Conservation (phyloP, 2,329 filamentous ascomycete species). For the Claviceps lovelessii region DNA sequence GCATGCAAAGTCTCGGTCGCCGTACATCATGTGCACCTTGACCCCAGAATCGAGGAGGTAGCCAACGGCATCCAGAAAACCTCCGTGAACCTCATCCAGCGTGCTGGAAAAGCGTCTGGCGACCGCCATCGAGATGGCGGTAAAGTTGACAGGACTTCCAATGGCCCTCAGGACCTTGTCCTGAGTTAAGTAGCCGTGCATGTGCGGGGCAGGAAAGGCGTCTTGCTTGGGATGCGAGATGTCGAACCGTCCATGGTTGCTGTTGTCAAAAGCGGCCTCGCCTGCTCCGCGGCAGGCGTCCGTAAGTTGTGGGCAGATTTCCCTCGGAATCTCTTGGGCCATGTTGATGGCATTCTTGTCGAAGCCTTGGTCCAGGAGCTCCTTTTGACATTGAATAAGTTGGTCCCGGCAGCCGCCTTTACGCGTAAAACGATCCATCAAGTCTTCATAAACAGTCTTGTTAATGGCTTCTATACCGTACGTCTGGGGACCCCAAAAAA, state of each 20-base stretch:
- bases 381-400: slow-evolving; percentile 35
- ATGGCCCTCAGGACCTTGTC: slow-evolving; percentile 41
- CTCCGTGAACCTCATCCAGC: slow-evolving; percentile 40
- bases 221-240: slow-evolving; percentile 41
- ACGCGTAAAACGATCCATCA: slow-evolving; percentile 17
- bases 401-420: slow-evolving; percentile 37
- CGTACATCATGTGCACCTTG: slow-evolving; percentile 58
- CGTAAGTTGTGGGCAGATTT: slow-evolving; percentile 30
- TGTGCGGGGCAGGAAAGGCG: slow-evolving; percentile 50
- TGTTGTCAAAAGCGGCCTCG: slow-evolving; percentile 38
- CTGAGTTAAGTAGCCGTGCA: slow-evolving; percentile 47
- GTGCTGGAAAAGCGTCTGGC: slow-evolving; percentile 44
- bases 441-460: slow-evolving; percentile 21
- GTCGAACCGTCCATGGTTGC: slow-evolving; percentile 42
- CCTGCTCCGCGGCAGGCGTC: slow-evolving; percentile 39
- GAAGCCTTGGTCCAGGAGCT: slow-evolving; percentile 28
- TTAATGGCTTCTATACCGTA: slow-evolving; percentile 48
- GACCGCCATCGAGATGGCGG: slow-evolving; percentile 26
- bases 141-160: slow-evolving; percentile 47
- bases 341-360: slow-evolving; percentile 32
- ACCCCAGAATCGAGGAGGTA: slow-evolving; percentile 47
- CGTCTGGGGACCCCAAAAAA: slow-evolving; percentile 8
- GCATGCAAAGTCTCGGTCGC: slow-evolving; percentile 45
- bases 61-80: slow-evolving; percentile 37
- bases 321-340: slow-evolving; percentile 13